Evolutionary conservation across 139 green algal genomes (phyloP).

Genomic region (Yamagishiella unicocca): DNA sequence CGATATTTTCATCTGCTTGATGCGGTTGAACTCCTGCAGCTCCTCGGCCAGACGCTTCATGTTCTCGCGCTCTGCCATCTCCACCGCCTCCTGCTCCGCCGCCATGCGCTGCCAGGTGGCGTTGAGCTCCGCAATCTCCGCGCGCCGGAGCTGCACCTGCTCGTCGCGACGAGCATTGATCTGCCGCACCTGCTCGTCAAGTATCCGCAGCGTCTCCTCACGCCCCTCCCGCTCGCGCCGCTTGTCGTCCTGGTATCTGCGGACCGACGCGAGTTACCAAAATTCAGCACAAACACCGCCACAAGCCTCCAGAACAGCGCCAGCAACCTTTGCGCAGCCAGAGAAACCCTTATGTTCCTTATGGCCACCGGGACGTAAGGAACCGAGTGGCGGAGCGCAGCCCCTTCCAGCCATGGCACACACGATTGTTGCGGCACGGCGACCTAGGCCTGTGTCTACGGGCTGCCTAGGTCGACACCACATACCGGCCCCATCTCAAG

Average conservation of each 20-base stretch:
- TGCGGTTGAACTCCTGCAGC: conserved; percentile 71
- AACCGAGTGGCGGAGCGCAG: no score
- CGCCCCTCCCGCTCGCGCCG: conserved; percentile 40
- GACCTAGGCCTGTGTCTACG: no score
- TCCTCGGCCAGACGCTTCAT: conserved; percentile 64
- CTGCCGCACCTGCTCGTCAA: conserved; percentile 65
- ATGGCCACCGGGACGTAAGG: no score
- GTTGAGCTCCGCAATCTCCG: conserved; percentile 57
- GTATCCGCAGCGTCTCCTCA: conserved; percentile 43
- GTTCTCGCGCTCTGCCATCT: conserved; percentile 53
- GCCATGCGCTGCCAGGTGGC: conserved; percentile 50
- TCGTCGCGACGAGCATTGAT: conserved; percentile 59
- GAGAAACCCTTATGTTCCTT: no score
- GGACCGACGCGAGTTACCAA: neutral
- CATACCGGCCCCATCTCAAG: no score
- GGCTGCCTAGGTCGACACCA: no score
- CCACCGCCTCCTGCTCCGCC: conserved; percentile 50
- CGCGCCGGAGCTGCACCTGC: conserved; percentile 41
- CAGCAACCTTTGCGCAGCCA: no score
- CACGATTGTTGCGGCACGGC: no score
- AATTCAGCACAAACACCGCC: no score
- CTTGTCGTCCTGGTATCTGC: conserved; percentile 61
- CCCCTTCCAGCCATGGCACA: no score
- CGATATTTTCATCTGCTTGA: conserved; percentile 64
- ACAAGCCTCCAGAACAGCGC: no score